phyloP scores from a whole-genome alignment of 2,329 filamentous ascomycete species.

The Tolypocladium ovalisporum region DNA sequence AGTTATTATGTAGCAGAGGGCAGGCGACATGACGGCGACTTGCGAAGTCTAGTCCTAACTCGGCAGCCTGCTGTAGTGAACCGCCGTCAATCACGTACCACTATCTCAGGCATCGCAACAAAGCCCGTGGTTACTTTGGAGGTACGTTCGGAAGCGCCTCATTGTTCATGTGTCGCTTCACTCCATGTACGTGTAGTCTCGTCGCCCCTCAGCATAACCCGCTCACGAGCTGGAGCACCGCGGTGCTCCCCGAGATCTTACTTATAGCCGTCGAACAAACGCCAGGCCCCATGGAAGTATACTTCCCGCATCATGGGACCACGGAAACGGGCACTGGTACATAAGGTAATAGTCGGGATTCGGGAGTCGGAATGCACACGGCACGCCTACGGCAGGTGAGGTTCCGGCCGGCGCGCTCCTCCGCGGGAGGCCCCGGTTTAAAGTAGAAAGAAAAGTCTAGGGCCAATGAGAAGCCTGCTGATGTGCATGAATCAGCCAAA shows the following conservation, averaged over 20 bases:
- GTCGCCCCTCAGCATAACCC: background rate
- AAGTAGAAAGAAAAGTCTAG: background rate
- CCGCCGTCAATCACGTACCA: background rate
- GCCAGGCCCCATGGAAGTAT: too few species aligned
- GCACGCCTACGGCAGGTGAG: background rate
- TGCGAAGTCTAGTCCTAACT: background rate
- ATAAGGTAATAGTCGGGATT: too few species aligned
- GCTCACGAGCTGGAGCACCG: background rate
- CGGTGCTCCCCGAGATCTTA: too few species aligned
- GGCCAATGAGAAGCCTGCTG: background rate
- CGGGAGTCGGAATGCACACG: too few species aligned
- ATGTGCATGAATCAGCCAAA: background rate
- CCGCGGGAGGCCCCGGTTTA: background rate
- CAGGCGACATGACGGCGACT: background rate
- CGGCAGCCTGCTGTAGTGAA: background rate
- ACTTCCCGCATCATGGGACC: too few species aligned
- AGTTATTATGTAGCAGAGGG: background rate
- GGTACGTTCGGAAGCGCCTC: too few species aligned
- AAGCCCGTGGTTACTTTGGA: too few species aligned
- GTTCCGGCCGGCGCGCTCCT: background rate
- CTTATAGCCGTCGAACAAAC: too few species aligned
- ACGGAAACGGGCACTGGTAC: too few species aligned
- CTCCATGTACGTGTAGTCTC: too few species aligned
- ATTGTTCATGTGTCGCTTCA: background rate
- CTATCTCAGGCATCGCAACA: background rate